phyloP scores from a whole-genome alignment of 225 moss, liverwort and hornwort genomes.

The Bryum argenteum region DNA sequence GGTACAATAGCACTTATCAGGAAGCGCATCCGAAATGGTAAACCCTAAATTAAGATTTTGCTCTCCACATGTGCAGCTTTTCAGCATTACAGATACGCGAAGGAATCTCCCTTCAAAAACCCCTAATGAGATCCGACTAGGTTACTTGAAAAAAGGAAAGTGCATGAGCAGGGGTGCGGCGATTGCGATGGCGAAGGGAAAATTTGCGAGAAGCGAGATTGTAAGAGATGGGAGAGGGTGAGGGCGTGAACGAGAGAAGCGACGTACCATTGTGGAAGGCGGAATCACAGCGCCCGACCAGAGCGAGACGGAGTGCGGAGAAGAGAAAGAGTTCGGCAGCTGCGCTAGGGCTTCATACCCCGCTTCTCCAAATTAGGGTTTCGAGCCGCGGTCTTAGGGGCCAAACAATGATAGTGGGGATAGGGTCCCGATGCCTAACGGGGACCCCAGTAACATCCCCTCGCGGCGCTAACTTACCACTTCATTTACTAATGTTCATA shows the following conservation, averaged over 20 bases:
- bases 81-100: neutral
- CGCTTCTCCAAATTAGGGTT: conserved; percentile 24
- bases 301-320: conserved; percentile 21
- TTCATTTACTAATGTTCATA: too few species aligned
- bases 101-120: neutral
- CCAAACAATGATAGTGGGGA: neutral
- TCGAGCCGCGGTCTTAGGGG: conserved; percentile 3
- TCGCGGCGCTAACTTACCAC: too few species aligned
- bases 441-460: too few species aligned
- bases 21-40: too few species aligned
- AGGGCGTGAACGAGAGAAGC: neutral
- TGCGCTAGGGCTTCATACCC: conserved; percentile 29
- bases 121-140: neutral
- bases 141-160: neutral
- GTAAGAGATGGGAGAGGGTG: neutral
- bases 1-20: neutral
- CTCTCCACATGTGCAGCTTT: neutral
- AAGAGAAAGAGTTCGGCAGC: neutral
- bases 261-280: conserved; percentile 28
- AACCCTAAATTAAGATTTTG: conserved; percentile 22
- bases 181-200: neutral
- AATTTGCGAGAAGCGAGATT: neutral
- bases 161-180: neutral
- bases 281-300: conserved; percentile 5
- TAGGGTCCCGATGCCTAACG: too few species aligned